Evolutionary conservation across 2,329 filamentous ascomycete species (phyloP).

Genomic region (Phaeophleospora eucalypticola): DNA sequence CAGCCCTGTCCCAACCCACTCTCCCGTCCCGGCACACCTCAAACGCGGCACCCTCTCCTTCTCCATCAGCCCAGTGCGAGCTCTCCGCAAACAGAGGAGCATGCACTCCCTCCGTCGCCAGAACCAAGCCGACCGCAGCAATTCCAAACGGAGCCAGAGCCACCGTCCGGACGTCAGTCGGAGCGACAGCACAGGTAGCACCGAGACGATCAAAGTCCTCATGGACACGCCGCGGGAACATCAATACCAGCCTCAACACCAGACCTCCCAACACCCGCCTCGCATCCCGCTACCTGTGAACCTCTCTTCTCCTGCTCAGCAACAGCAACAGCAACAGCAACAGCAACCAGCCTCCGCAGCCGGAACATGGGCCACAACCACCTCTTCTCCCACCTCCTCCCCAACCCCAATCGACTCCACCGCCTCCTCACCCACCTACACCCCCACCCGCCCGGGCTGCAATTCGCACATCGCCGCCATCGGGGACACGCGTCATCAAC

Average conservation of each 20-base stretch:
- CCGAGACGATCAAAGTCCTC: slow-evolving; percentile 42
- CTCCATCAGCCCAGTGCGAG: slow-evolving; percentile 30
- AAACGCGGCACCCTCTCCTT: slow-evolving; percentile 33
- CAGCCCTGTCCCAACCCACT: slow-evolving; percentile 23
- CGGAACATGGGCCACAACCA: slow-evolving; percentile 14
- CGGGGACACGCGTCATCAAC: slow-evolving; percentile 6
- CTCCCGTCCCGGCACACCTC: slow-evolving; percentile 28
- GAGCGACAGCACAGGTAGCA: slow-evolving; percentile 36
- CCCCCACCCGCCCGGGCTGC: slow-evolving; percentile 18
- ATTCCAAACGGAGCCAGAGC: too few species aligned
- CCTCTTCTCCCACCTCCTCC: slow-evolving; percentile 9
- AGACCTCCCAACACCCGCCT: background rate
- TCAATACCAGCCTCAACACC: background rate
- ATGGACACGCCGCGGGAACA: slow-evolving; percentile 18
- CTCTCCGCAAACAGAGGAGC: slow-evolving; percentile 29
- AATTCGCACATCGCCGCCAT: slow-evolving; percentile 18
- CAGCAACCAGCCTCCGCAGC: slow-evolving; percentile 2
- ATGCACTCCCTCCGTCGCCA: slow-evolving; percentile 31
- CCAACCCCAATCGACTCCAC: slow-evolving; percentile 15
- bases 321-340: slow-evolving; percentile 1
- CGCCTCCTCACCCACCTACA: slow-evolving; percentile 10
- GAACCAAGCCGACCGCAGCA: slow-evolving; percentile 6
- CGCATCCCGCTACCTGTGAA: slow-evolving; percentile 2
- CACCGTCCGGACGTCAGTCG: slow-evolving; percentile 21
- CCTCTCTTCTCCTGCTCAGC: background rate